Base-by-base conservation (phyloP, 2,329 filamentous ascomycete genomes). In the Coniochaeta sp. region DNA sequence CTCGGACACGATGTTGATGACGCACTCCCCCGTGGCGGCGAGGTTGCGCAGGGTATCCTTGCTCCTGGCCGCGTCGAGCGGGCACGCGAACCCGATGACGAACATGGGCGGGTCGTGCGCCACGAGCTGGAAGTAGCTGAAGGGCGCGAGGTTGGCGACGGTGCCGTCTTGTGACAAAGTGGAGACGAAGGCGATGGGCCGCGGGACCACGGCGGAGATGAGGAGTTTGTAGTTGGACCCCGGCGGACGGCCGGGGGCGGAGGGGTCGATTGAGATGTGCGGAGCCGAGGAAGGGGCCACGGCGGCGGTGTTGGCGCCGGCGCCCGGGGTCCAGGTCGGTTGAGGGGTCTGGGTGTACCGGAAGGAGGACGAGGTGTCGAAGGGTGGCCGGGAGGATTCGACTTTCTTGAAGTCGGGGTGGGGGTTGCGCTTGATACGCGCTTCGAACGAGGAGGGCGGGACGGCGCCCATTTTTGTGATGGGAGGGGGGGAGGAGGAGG, bases 211-310 rank as follows among this genome's bases (percentile, higher is more conserved):
- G 64, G 85, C 86, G 19, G 86, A 90, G 73, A 97, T 96, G 62
- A 97, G 79, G 16, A 97, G 83, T 75, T 96, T 96, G 83, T 98
- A 97, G 81, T 97, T 97, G 76, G 83, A 86, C 1, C 79, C 75
- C 0, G 84, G 75, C 0, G 86, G 81, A 0, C 93, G 83, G 34
- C 87, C 89, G 30, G 85, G 77, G 60, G 81, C 88, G 71, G 93
- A 86, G 0, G 93, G 93, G 73, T 96, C 88, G 67, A 97, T 96
- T 69, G 87, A 78, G 64, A 93, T 74, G 75, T 96, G 90, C 38
- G 60, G 60, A 62, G 64, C 69, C 10, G 63, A 61, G 19, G 65
- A 61, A 42, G 65, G 60, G 60, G 68, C 62, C n/a, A n/a, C n/a
- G n/a, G n/a, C n/a, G 30, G 75, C 72, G 26, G 77, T 71, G 76